Evolutionary conservation across 805 yeast species (phyloP).

Genomic region (Ascoidea asiatica): DNA sequence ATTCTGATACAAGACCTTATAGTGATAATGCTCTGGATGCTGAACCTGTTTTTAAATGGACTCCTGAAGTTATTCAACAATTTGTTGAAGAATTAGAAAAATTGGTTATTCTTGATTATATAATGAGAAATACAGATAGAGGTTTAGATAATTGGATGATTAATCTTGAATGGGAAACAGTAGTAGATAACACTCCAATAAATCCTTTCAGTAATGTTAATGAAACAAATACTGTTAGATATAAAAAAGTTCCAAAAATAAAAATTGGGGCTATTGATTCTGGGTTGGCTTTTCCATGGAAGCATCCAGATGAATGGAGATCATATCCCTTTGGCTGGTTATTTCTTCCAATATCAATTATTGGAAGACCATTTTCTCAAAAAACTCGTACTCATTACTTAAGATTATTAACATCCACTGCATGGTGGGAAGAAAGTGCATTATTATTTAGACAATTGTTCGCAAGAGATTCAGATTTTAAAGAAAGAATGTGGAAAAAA

Average conservation of each 20-base stretch:
- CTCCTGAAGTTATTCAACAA: conserved; percentile 28
- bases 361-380: conserved; percentile 54
- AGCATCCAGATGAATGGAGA: conserved; percentile 73
- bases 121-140: conserved; percentile 64
- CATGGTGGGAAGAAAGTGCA: conserved; percentile 61
- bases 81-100: conserved; percentile 54
- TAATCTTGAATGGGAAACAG: conserved; percentile 29
- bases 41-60: conserved; percentile 35
- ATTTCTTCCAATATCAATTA: conserved; percentile 45
- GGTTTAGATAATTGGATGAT: conserved; percentile 76
- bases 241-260: conserved; percentile 23
- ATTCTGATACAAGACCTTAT: neutral
- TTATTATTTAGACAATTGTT: conserved; percentile 33
- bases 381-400: conserved; percentile 42
- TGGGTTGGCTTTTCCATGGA: conserved; percentile 69
- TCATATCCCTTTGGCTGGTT: conserved; percentile 74
- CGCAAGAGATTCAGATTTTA: conserved; percentile 45
- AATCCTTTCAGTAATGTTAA: neutral
- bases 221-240: conserved; percentile 6
- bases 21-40: conserved; percentile 5
- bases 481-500: conserved; percentile 49
- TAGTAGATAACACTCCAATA: conserved; percentile 8
- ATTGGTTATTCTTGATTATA: conserved; percentile 55
- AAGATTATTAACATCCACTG: conserved; percentile 40
- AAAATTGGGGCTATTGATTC: conserved; percentile 65